phyloP scores from a whole-genome alignment of 345 rosid species.

The Salix arbutifolia region DNA sequence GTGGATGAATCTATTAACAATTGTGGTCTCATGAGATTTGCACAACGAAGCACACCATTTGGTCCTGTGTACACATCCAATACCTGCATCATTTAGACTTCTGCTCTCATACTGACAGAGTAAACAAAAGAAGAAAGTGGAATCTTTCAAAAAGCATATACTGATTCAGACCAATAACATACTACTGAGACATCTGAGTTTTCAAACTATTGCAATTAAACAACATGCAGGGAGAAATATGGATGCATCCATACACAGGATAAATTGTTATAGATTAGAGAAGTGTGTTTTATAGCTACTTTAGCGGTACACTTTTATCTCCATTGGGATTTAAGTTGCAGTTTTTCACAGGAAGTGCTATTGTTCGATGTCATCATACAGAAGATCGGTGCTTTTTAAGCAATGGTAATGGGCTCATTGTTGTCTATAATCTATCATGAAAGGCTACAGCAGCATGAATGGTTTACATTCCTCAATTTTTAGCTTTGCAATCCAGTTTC shows the following conservation, averaged over 20 bases:
- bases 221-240: background rate
- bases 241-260: background rate
- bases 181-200: background rate
- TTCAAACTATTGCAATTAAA: background rate
- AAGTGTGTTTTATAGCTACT: background rate
- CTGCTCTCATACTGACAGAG: slow-evolving; percentile 1
- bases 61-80: slow-evolving; percentile 75
- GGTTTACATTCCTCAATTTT: background rate
- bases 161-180: background rate
- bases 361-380: background rate
- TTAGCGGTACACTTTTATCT: background rate
- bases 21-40: slow-evolving; percentile 50
- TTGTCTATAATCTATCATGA: background rate
- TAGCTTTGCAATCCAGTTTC: background rate
- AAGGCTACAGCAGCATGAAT: background rate
- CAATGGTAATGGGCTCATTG: background rate
- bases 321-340: background rate
- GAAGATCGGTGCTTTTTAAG: background rate
- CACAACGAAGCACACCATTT: slow-evolving; percentile 66
- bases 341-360: background rate
- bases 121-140: background rate
- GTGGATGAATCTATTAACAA: slow-evolving; percentile 87
- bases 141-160: background rate
- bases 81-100: slow-evolving; percentile 47
- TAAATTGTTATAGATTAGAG: background rate